A percentile compares a stretch with the other conserved stretches of the same genome.
These are phyloP conservation scores for Myriosclerotinia curreyana DNA, from an alignment of 2,329 filamentous ascomycete species.

Conservation along the genomic window DNA sequence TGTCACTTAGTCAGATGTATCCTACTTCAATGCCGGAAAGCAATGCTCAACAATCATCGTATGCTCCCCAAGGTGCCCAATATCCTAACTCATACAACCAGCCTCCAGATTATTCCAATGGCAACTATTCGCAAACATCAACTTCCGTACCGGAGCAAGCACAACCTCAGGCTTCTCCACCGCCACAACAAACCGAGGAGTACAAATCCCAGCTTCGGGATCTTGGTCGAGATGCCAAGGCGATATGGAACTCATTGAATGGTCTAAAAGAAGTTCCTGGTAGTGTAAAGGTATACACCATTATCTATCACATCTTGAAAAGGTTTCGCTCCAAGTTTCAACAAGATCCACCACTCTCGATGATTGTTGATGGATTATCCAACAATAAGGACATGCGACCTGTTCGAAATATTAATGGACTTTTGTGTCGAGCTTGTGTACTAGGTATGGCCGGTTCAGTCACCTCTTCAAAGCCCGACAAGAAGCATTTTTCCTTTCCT, in stretches of 20 bases:
- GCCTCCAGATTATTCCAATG: conserved; percentile 31
- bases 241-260: conserved; percentile 60
- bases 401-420: conserved; percentile 52
- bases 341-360: conserved; percentile 53
- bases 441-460: conserved; percentile 36
- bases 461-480: conserved; percentile 33
- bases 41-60: conserved; percentile 26
- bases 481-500: conserved; percentile 52
- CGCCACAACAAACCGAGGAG: conserved; percentile 42
- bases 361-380: conserved; percentile 59
- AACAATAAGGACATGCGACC: conserved; percentile 56
- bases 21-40: conserved; percentile 27
- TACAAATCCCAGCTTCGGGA: conserved; percentile 51
- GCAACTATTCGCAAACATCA: not conserved
- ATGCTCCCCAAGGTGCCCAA: conserved; percentile 27
- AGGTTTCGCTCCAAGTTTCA: conserved; percentile 57
- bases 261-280: conserved; percentile 60
- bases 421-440: conserved; percentile 56
- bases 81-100: conserved; percentile 31
- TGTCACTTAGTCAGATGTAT: conserved; percentile 29
- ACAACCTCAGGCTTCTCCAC: conserved; percentile 23
- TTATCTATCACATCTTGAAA: conserved; percentile 61
- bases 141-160: conserved; percentile 17
- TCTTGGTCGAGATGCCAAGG: conserved; percentile 54
- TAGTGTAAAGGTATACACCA: conserved; percentile 59